Evolutionary conservation across 495 filamentous ascomycete species (phyloP), one percentile per base, ranked within the genome.

Genomic region (Massariosphaeria phaeospora): DNA sequence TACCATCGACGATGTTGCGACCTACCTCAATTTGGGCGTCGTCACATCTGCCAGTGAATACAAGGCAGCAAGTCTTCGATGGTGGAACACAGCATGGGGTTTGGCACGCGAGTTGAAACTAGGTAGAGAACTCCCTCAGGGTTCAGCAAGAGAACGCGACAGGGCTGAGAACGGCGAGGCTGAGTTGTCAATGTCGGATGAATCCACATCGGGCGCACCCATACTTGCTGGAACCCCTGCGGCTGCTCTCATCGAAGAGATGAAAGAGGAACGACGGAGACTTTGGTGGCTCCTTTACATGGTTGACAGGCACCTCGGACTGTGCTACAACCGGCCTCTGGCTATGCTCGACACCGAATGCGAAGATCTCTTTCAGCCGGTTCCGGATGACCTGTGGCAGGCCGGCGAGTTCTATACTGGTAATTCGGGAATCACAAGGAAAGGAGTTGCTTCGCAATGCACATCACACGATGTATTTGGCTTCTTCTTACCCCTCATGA

Each of bases 251-350:
- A 20, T 55, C 29, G 43, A 49, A 23, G 75, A 75, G 55, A 71
- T 68, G 17, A 68, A 70, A 42, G 76, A 79, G 45, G 76, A 79
- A 51, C 56, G 74, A 11, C 67, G 76, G 21, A 63, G 76, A 29
- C 68, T 73, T 1, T 78, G 77, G 66, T 79, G 76, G 76, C 47
- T 78, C 3, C 64, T 77, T 11, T 79, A 78, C 55, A 72, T 73
- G 40, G 56, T 76, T 7, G 76, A 79, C 44, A 59, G 76, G 11
- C 76, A 79, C 48, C 52, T 79, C 0, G 73, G 73, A 3, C 63
- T 79, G 6, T 79, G 71, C 35, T 79, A 76, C 59, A 79, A 79
- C 48, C 52, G 66, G 43, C 70, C 74, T 10, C 57, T 78, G 21
- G 57, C 65, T 6, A 69, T 79, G 21, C 67, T 72, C 24, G 76